Base-by-base conservation (phyloP, 805 yeast species). In the Nakazawaea populi region DNA sequence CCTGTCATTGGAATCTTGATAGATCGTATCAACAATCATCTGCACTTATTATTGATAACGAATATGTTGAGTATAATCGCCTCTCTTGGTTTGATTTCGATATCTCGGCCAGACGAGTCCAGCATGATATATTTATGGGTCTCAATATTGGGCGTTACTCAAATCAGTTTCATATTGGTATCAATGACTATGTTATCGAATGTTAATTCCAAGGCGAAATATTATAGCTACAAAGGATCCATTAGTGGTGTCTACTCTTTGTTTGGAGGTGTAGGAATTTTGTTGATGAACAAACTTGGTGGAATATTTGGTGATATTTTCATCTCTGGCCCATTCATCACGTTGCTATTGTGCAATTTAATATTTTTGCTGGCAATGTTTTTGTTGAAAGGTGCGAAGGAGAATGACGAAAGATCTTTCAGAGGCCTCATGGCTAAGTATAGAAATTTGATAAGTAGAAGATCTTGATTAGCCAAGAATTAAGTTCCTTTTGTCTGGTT, bases 231-330 rank as follows among this genome's bases (percentile, higher is more conserved):
- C 51, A 76, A 79, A 46, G 90, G 90, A n/a, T 72, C 86, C 2
- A 74, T 85, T 40, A 76, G 85, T 46, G 92, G 92, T 6, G 77
- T 83, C 10, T 83, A 81, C 60, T 76, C 85, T n/a, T 74, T 85
- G 49, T 69, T 76, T 55, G 90, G 89, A 14, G 88, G 88, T 1
- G 47, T 82, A 6, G 92, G 92, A 2, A 82, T 85, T 30, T 65
- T 85, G 51, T 48, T 82, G 1, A 66, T 84, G 31, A 76, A 83
- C 36, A 79, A 78, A 58, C 36, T 82, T 8, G 91, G 90, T 5
- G 90, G 90, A 4, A 58, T 66, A 12, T 67, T 79, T 55, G 77
- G 85, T 28, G 89, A 84, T 59, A 47, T 55, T 37, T 79, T 82
- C 79, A 65, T 74, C 28, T 75, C 78, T 38, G 77, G 79, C 0